A percentile compares a stretch with the other conserved stretches of the same genome.
Conservation (phyloP, 2,329 filamentous ascomycete genomes). For the Xylariales sp. region DNA sequence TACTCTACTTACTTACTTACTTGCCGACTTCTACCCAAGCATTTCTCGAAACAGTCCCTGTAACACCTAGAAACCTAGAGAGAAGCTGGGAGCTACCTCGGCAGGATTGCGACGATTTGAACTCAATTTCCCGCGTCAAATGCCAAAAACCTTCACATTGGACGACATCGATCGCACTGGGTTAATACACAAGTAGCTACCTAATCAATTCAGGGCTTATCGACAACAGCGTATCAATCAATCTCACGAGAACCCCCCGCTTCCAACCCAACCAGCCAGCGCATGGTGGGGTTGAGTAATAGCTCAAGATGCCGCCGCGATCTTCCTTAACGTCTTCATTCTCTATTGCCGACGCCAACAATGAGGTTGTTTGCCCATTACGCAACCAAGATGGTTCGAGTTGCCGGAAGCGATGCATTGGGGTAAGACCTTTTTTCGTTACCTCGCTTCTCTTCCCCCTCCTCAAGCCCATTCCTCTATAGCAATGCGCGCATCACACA, state of each 20-base stretch:
- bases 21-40: conserved; percentile 21
- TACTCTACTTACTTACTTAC: conserved; percentile 18
- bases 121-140: conserved; percentile 34
- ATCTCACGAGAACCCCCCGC: conserved; percentile 47
- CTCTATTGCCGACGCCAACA: conserved; percentile 89
- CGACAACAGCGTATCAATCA: conserved; percentile 39
- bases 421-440: conserved; percentile 75
- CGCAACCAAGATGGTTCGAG: conserved; percentile 95
- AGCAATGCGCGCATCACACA: conserved; percentile 6
- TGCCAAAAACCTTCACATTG: conserved; percentile 40
- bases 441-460: conserved; percentile 13
- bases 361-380: conserved; percentile 96
- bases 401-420: conserved; percentile 97
- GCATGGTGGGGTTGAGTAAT: conserved; percentile 63
- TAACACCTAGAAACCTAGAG: conserved; percentile 52
- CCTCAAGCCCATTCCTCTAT: background rate
- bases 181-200: conserved; percentile 35
- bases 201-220: conserved; percentile 32
- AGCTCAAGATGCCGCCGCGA: conserved; percentile 85
- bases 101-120: conserved; percentile 33
- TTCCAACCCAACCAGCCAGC: conserved; percentile 53
- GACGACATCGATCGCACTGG: conserved; percentile 28
- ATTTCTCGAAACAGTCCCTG: conserved; percentile 58
- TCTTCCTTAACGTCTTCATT: conserved; percentile 89
- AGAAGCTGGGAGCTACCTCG: conserved; percentile 54